phyloP scores from a whole-genome alignment of 805 yeast species.

The Cephaloascus fragrans region DNA sequence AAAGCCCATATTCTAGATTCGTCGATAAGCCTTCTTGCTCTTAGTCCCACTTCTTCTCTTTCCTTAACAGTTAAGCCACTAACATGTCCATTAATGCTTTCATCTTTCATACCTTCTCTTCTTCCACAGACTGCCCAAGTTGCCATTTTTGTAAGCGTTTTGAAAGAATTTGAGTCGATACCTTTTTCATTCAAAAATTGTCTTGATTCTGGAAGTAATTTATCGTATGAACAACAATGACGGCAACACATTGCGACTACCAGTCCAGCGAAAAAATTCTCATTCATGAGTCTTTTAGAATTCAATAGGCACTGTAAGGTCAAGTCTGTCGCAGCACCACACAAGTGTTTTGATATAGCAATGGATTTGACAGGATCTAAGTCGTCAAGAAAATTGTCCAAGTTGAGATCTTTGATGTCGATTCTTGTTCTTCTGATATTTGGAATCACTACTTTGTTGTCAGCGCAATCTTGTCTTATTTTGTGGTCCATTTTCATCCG shows the following conservation, averaged over 20 bases:
- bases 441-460: constrained; percentile 12
- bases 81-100: constrained; percentile 30
- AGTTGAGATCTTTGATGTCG: constrained; percentile 69
- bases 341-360: constrained; percentile 78
- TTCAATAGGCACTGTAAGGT: constrained; percentile 57
- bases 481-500: constrained; percentile 73
- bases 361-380: constrained; percentile 18
- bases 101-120: constrained; percentile 25
- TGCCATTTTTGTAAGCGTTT: constrained; percentile 48
- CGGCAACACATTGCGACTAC: constrained; percentile 91
- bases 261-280: constrained; percentile 36
- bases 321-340: constrained; percentile 91
- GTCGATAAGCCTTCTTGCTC: constrained; percentile 67
- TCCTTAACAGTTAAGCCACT: constrained; percentile 35
- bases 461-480: constrained; percentile 42
- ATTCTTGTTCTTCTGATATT: constrained; percentile 45
- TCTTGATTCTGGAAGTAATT: constrained; percentile 39
- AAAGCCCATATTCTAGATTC: constrained; percentile 54
- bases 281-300: constrained; percentile 11
- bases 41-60: constrained; percentile 52
- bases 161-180: constrained; percentile 27
- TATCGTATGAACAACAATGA: constrained; percentile 64
- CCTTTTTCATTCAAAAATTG: constrained; percentile 24
- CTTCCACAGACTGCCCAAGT: constrained; percentile 88
- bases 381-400: constrained; percentile 33